Evolutionary conservation across 1,139 yeast genomes (phyloP), one percentile per base, ranked within the genome.

Genomic region (Dujonia santamariae): DNA sequence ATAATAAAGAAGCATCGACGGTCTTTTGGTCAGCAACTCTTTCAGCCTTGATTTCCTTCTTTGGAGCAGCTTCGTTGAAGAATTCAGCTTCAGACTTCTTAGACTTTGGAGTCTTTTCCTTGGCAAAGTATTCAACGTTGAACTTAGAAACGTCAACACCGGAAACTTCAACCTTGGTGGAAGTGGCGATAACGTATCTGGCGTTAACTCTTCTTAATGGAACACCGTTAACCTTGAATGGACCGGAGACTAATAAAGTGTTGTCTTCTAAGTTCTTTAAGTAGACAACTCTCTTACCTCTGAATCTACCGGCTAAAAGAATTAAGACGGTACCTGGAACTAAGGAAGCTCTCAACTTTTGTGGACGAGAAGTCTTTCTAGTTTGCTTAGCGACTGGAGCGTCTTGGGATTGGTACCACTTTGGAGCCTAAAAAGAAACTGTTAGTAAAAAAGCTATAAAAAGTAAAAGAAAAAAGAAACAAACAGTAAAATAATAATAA

Each of bases 281-380:
- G 88, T 85, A 86, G 50, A 92, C 97, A 61, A 92, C 98, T 79
- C 99, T 92, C 88, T 92, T 94, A 71, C 99, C 99, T 78, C 98
- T 86, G 96, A 88, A 92, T 77, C 97, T 90, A 71, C 99, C 98
- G 63, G 98, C 97, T 72, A 94, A 83, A 70, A 92, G 80, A 73
- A 92, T 92, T 70, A 92, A 80, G 59, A 92, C 97, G 64, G 98
- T 85, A 72, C 98, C 98, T 72, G 97, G 97, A 56, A 86, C 95
- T 65, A 92, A 80, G 51, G 97, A 85, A 63, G 95, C 80, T 74
- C 97, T 92, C 73, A 92, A 81, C 76, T 86, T 85, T 74, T 88
- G 95, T 67, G 97, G 95, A 72, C 88, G 88, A 58, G 78, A 78
- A 61, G 92, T 71, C 85, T 90, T 87, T 81, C 95, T 87, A 66